phyloP scores from a whole-genome alignment of 2,329 filamentous ascomycete species.

The Venturiaceae sp. region DNA sequence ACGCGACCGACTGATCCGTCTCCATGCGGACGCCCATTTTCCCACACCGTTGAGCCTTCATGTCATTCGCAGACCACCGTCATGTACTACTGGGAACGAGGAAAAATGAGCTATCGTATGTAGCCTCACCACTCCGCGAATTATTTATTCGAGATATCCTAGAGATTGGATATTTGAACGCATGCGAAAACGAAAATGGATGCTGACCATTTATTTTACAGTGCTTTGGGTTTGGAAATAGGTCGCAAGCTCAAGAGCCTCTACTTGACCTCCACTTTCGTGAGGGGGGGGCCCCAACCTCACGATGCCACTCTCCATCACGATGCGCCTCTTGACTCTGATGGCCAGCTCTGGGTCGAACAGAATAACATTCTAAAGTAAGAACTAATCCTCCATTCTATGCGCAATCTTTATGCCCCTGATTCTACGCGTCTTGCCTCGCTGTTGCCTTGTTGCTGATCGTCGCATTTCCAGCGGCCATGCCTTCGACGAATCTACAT shows the following conservation, averaged over 20 bases:
- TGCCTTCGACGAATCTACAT: conserved; percentile 2
- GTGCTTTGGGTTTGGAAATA: conserved; percentile 40
- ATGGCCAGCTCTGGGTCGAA: conserved; percentile 45
- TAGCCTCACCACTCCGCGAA: conserved; percentile 9
- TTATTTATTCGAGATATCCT: conserved; percentile 21
- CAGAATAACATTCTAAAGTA: conserved; percentile 49
- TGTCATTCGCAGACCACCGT: conserved; percentile 35
- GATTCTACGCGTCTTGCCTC: conserved; percentile 1
- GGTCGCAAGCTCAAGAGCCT: conserved; percentile 88
- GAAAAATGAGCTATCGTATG: conserved; percentile 33
- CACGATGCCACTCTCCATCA: conserved; percentile 46
- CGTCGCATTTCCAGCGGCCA: conserved; percentile 3
- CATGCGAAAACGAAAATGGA: conserved; percentile 31
- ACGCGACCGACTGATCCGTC: not conserved
- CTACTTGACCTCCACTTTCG: conserved; percentile 55
- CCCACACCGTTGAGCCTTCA: conserved; percentile 18
- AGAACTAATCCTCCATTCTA: conserved; percentile 18
- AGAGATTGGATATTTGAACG: conserved; percentile 15
- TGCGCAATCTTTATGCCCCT: not conserved
- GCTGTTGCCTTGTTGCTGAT: not conserved
- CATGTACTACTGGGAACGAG: conserved; percentile 30
- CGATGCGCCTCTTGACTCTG: conserved; percentile 37
- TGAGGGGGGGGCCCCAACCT: conserved; percentile 45
- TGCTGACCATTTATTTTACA: conserved; percentile 12
- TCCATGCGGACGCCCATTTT: conserved; percentile 8